Evolutionary conservation across 2,329 filamentous ascomycete species (phyloP), one percentile per base, ranked within the genome.

Genomic region (Bipolaris oryzae): DNA sequence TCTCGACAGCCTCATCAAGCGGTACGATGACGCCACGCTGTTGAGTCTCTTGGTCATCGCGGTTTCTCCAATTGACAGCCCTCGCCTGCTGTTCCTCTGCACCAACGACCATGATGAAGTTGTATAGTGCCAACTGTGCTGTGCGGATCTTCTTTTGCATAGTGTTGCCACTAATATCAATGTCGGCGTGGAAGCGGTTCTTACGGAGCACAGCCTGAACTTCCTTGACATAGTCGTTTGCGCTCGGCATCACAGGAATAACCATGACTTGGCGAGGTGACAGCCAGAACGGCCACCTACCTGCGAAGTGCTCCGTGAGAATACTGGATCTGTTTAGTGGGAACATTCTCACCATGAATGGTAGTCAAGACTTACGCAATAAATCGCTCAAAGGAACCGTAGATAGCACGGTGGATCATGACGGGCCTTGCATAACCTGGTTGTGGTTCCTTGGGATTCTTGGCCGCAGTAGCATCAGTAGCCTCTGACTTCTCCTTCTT

Each of bases 271-370:
- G 91, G 49, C 91, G 85, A n/a, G 90, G 91, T 66, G 87, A 91
- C 60, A 95, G 80, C 91, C 91, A 95, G 83, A 94, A 92, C 1
- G 91, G 91, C 91, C 91, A 95, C 80, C 92, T 92, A 68, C 91
- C 91, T 52, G 84, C 90, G 74, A 92, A 94, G 77, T 94, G 91
- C 81, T 95, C 91, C 43, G 86, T 90, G 58, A 94, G 82, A 63
- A 94, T 92, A 63, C 73, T 74, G 42, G 1, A 13, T 1, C 7
- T 20, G 31, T 55, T 71, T 57, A 72, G 64, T 41, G 37, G 28
- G 20, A 1, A 39, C 35, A 28, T 34, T 42, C 2, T 13, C 2
- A 28, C 37, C 16, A 10, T 20, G 25, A 9, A 5, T 7, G 7
- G 15, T 18, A 21, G 20, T 11, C 10, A 35, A 39, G 20, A 69